Conservation (phyloP, 2,329 filamentous ascomycete genomes). For the Sporothrix phasma region DNA sequence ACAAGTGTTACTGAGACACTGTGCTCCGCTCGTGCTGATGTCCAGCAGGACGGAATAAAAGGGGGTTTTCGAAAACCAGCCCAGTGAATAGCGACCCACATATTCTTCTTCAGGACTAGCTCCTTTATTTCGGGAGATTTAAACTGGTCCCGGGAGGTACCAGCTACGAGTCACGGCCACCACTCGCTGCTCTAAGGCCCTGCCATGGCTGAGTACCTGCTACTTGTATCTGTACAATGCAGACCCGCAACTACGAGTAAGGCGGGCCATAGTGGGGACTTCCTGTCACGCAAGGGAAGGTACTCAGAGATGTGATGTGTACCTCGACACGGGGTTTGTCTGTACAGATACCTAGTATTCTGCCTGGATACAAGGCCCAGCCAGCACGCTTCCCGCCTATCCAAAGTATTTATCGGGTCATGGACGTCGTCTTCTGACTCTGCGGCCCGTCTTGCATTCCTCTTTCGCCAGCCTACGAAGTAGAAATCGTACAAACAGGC, state of each 20-base stretch:
- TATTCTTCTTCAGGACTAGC: slow-evolving; percentile 15
- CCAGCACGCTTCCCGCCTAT: slow-evolving; percentile 8
- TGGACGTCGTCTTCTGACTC: not conserved
- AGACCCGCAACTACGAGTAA: no score
- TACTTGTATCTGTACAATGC: no score
- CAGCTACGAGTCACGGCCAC: slow-evolving; percentile 10
- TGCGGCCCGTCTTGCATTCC: not conserved
- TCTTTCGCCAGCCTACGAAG: not conserved
- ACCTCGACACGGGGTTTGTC: not conserved
- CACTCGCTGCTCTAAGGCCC: not conserved
- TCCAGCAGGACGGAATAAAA: not conserved
- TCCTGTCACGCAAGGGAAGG: slow-evolving; percentile 5
- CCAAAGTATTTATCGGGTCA: slow-evolving; percentile 11
- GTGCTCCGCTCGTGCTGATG: not conserved
- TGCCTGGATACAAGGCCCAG: not conserved
- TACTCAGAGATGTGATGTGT: not conserved
- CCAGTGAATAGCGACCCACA: slow-evolving; percentile 14
- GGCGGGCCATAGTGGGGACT: slow-evolving; percentile 14
- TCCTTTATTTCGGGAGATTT: slow-evolving; percentile 19
- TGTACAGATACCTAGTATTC: not conserved
- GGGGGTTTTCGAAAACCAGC: slow-evolving; percentile 7
- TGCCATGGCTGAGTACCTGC: not conserved
- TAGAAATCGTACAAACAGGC: no score
- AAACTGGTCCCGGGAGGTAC: slow-evolving; percentile 16
- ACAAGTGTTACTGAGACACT: not conserved